Percentiles rank a stretch among this genome's conserved stretches.
Evolutionary conservation across 352 stramenopile genomes (phyloP).

Genomic region (Globisporangium viniferum): DNA sequence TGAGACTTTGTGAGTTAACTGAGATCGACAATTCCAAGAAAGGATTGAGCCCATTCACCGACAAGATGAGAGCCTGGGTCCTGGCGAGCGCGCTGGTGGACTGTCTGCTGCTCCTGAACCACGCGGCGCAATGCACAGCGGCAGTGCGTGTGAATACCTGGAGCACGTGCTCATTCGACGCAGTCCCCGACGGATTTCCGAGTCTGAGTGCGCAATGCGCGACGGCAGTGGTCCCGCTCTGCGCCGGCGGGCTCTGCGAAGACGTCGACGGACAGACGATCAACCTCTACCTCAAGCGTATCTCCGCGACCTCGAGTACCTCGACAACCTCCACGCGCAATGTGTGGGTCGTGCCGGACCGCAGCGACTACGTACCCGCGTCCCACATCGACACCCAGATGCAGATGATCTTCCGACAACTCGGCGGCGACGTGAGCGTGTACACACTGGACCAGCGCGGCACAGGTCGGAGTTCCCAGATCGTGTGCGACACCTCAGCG

Average conservation of each 20-base stretch:
- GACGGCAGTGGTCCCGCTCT: conserved; percentile 39
- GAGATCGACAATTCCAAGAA: neutral
- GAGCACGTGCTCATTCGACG: conserved; percentile 33
- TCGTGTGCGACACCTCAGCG: conserved; percentile 26
- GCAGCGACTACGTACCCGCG: conserved; percentile 17
- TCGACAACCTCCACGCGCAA: conserved; percentile 14
- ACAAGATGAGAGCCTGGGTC: conserved; percentile 3
- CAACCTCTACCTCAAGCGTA: conserved; percentile 53
- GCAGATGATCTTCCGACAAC: conserved; percentile 40
- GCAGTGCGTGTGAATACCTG: conserved; percentile 25
- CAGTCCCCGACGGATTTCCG: conserved; percentile 16
- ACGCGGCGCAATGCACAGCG: neutral
- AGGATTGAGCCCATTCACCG: too few relatives aligned
- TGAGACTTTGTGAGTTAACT: neutral
- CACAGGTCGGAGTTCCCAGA: conserved; percentile 40
- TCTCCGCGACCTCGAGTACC: conserved; percentile 22
- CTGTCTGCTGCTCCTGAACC: neutral
- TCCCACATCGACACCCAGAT: conserved; percentile 41
- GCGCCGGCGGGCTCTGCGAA: conserved; percentile 39
- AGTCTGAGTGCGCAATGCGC: conserved; percentile 38
- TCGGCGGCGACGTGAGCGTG: conserved; percentile 37
- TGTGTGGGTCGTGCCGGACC: conserved; percentile 45
- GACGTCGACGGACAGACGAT: conserved; percentile 43
- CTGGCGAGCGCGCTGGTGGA: neutral
- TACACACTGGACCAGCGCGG: conserved; percentile 61